Evolutionary conservation across 495 filamentous ascomycete genomes (phyloP), one percentile per base, ranked within the genome.

Genomic region (Acidiella bohemica): DNA sequence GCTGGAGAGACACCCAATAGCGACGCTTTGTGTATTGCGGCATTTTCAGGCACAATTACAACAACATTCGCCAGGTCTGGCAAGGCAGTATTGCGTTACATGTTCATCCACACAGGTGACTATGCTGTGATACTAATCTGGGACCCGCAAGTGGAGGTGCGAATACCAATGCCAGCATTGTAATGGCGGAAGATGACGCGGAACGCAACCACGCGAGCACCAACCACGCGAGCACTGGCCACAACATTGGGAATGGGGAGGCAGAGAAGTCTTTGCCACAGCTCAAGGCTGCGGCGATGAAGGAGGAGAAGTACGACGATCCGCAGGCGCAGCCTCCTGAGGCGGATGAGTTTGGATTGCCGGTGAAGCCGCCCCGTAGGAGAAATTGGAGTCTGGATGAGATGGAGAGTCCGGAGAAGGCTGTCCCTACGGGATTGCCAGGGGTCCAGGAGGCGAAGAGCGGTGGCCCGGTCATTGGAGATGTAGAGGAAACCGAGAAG

Each of bases 321-420:
- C 32, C 45, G 1, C 39, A 36, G 18, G 14, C 13, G 4, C 35
- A 44, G 16, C 17, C 35, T 1, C 32, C 33, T 9, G 32, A 30
- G 17, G 48, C 39, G 17, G 56, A 61, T 31, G 58, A 61, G 14
- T 59, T 56, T 29, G 49, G 45, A 3, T 35, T 53, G 29, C 49
- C 49, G 3, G 41, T 53, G 18, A 41, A 27, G 28, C 36, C 31
- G 30, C 28, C 44, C 1, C 22, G 45, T 34, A 39, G 41, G 27
- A 14, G 46, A 22, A 22, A 11, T 16, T 44, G 22, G 8, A 19
- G 4, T 10, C 25, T 44, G 18, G 46, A 49, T 7, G 40, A 32
- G 3, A 14, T 36, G 30, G 40, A 32, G 19, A 39, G 19, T 20
- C 35, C 27, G 26, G 46, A 49, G 33, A 9, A 22, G 9, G 13